Conservation (phyloP, 225 moss, liverwort and hornwort genomes). For the Takakia lepidozioides region DNA sequence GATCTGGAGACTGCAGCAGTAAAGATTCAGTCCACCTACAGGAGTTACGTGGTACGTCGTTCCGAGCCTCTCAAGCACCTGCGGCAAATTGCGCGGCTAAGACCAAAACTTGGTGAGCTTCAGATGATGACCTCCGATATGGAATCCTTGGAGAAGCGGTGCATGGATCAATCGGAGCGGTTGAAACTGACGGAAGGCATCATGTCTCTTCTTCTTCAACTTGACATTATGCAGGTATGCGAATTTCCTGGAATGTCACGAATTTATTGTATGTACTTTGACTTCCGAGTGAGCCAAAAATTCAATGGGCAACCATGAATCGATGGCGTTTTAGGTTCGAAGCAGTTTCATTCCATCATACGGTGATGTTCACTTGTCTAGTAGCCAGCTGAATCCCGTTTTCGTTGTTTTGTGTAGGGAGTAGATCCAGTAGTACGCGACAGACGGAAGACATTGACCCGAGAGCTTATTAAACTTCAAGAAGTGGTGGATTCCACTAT, state of each 20-base stretch:
- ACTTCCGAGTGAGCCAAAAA: too few relatives aligned
- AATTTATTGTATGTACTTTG: too few relatives aligned
- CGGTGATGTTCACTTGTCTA: too few relatives aligned
- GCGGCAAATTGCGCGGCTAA: constrained; percentile 15
- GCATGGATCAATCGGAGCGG: constrained; percentile 5
- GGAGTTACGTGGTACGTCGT: constrained; percentile 16
- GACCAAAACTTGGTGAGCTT: constrained; percentile 9
- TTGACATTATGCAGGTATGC: constrained; percentile 66
- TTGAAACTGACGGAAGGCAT: constrained; percentile 19
- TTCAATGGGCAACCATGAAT: too few relatives aligned
- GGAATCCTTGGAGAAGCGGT: background rate
- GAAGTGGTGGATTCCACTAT: constrained; percentile 22
- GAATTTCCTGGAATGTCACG: too few relatives aligned
- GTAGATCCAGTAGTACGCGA: constrained; percentile 32
- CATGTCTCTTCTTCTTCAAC: constrained; percentile 21
- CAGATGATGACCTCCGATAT: constrained; percentile 4
- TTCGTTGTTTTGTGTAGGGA: too few relatives aligned
- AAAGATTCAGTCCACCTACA: constrained; percentile 17
- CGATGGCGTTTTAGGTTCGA: too few relatives aligned
- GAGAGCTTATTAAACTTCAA: constrained; percentile 36
- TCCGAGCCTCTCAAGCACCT: constrained; percentile 23
- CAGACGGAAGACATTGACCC: constrained; percentile 29
- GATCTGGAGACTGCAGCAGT: constrained; percentile 12
- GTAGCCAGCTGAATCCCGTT: too few relatives aligned
- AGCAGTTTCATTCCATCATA: too few relatives aligned